Base-by-base conservation (phyloP, 306 rosid species). In the Quercus variabilis region DNA sequence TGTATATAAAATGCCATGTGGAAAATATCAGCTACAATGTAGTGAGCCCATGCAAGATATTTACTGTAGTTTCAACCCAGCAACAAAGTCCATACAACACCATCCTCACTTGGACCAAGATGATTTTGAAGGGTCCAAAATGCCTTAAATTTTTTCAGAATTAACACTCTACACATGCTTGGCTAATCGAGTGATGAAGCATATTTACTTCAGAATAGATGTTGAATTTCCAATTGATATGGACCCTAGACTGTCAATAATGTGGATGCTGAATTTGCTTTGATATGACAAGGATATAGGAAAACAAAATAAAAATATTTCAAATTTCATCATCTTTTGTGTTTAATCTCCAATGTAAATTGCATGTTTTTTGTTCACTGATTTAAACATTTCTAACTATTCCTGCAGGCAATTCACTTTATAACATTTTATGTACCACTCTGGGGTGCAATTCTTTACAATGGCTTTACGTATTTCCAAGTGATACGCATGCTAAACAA, bases 391-490 rank as follows among this genome's bases (percentile, higher is more conserved):
- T 70, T 28, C 56, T 72, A 54, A 49, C 41, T 73, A 43, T 77
- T 58, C 55, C 60, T 90, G 82, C 98, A 96, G 99, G 98, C 89
- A 14, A 82, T 91, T 88, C 98, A 96, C 89, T 90, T 96, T 79
- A 54, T 96, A 65, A 93, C 99, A 20, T 96, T 96, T 89, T 96
- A 96, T 84, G 15, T 91, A 81, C 99, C 98, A 74, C 97, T 96
- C 52, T 96, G 99, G 99, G 94, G 96, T 80, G 99, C 99, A 71
- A 96, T 96, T 87, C 91, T 96, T 81, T 96, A 93, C 88, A 93
- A 96, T 78, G 99, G 99, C 26, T 84, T 91, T 79, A 93, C 94
- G 1, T 95, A 95, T 86, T 84, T 88, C 73, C 99, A 93, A 89
- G 98, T 93, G 71, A 96, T 93, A 84, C 96, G 99, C 83, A 96